Base-by-base conservation (phyloP, 2,329 filamentous ascomycete genomes). In the Calonectria crousiana region DNA sequence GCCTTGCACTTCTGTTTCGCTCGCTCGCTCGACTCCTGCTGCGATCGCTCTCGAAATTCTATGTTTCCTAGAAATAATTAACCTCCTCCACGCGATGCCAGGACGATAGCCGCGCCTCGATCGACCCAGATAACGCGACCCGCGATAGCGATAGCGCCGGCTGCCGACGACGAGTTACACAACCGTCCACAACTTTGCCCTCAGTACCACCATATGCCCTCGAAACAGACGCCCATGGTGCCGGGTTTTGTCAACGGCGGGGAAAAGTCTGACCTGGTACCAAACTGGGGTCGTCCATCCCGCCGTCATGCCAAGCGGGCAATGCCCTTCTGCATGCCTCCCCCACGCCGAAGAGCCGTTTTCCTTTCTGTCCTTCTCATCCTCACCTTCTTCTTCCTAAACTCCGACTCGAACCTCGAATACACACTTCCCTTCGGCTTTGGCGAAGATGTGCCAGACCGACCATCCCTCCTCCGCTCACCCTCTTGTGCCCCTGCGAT, bases 401-500 rank as follows among this genome's bases (percentile, higher is more conserved):
- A 53, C 66, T 73, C 58, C 73, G 69, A 65, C 67, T 73, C 66
- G 26, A 26, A 60, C 32, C 47, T 70, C 18, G 41, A 64, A 52
- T 68, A 58, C 36, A 62, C 69, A 9, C 68, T 81, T 13, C 76
- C 81, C 4, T 75, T 82, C 16, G 70, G 74, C 47, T 73, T 78
- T 20, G 75, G 80, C 52, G 65, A 69, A 23, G 49, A 70, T 18
- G 74, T 64, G 26, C 74, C 79, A 18, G 78, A 80, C 60, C 72
- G 81, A 32, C 76, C 79, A 66, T 53, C 74, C 44, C 52, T 80
- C 69, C 28, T 62, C 26, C 56, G 65, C 67, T 74, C 81, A 66
- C 72, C 75, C 41, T n/a, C 77, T 2, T 84, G 83, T 56, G 72
- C 74, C 14, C 58, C 81, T 14, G 75, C 80, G 8, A 73, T 84